A percentile compares a stretch with the other conserved stretches of the same genome.
Conservation (phyloP, 225 moss, liverwort and hornwort species). For the Ulota crispa region DNA sequence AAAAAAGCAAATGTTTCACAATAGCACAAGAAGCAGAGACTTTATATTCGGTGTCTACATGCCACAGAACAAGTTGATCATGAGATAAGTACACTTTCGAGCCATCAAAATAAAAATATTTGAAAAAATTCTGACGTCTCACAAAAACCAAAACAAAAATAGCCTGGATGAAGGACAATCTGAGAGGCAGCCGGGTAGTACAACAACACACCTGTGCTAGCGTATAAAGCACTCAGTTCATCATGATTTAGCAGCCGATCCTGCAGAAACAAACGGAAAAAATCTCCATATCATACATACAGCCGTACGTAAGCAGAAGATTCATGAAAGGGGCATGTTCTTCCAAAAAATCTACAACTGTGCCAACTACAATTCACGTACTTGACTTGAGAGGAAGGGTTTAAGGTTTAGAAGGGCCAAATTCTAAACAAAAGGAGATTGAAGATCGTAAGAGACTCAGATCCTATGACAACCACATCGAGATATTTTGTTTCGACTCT, state of each 20-base stretch:
- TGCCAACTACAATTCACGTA: background rate
- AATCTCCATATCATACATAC: background rate
- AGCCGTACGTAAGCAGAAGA: background rate
- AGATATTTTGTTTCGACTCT: background rate
- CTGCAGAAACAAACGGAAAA: constrained; percentile 32
- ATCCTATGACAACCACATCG: background rate
- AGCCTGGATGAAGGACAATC: background rate
- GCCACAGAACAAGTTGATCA: background rate
- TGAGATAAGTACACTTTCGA: background rate
- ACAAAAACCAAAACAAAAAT: background rate
- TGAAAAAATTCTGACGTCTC: background rate
- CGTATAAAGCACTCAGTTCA: constrained; percentile 87
- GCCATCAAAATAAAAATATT: background rate
- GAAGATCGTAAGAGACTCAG: background rate
- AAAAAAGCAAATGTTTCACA: background rate
- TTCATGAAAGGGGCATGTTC: background rate
- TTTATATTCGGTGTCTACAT: background rate
- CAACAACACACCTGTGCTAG: constrained; percentile 56
- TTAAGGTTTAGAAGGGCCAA: background rate
- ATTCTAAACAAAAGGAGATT: background rate
- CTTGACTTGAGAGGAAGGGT: background rate
- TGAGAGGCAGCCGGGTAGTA: background rate
- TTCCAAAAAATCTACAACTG: constrained; percentile 1
- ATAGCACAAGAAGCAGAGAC: background rate
- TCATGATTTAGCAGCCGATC: constrained; percentile 78